phyloP scores from a whole-genome alignment of 73 alveolate species.

The Paramecium octaurelia region DNA sequence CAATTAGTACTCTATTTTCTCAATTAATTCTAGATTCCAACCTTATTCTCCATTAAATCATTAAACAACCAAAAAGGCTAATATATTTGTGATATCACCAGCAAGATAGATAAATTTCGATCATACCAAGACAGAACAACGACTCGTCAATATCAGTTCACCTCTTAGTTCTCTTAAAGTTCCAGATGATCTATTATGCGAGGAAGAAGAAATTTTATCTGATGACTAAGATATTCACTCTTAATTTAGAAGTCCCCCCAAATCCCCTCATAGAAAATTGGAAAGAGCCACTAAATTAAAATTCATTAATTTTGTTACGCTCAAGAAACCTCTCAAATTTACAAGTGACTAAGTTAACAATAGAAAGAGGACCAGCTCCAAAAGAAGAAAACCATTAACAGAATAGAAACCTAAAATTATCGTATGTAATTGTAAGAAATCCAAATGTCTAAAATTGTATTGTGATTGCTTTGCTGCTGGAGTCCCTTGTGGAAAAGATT shows the following conservation, averaged over 20 bases:
- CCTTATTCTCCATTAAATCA: slow-evolving; percentile 26
- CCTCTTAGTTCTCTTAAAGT: slow-evolving; percentile 25
- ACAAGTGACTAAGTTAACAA: not conserved
- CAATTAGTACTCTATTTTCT: not conserved
- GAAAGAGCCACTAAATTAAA: slow-evolving; percentile 31
- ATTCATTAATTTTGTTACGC: not conserved
- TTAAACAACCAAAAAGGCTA: not conserved
- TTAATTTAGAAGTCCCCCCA: not conserved
- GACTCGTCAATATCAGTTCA: slow-evolving; percentile 8
- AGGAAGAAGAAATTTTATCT: not conserved
- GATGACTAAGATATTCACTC: not conserved
- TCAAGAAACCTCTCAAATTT: slow-evolving; percentile 29
- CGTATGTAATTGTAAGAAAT: slow-evolving; percentile 90
- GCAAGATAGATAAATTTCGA: slow-evolving; percentile 13
- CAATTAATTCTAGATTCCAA: not conserved
- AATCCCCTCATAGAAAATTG: not conserved
- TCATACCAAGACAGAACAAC: slow-evolving; percentile 33
- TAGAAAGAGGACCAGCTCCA: slow-evolving; percentile 20
- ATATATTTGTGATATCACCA: slow-evolving; percentile 17
- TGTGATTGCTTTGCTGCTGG: slow-evolving; percentile 97
- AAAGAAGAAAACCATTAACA: slow-evolving; percentile 24
- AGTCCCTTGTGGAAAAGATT: slow-evolving; percentile 82
- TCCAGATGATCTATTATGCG: not conserved
- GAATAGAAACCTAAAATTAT: slow-evolving; percentile 54
- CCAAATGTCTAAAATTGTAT: slow-evolving; percentile 92